Conservation (phyloP, 495 filamentous ascomycete species). For the Aspergillus nidulans region DNA sequence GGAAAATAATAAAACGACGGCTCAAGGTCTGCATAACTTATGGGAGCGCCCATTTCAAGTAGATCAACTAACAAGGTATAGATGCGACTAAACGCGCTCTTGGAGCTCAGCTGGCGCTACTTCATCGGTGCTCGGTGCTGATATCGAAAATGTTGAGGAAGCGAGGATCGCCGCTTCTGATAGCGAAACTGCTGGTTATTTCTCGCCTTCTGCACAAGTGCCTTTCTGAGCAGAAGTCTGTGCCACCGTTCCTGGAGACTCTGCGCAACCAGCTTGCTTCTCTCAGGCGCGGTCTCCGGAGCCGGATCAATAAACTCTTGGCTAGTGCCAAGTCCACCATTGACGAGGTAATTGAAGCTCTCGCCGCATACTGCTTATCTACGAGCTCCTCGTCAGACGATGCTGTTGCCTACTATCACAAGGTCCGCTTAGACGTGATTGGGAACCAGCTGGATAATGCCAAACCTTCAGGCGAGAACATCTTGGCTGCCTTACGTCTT, state of each 20-base stretch:
- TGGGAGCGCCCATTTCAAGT: neutral
- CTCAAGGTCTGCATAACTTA: constrained; percentile 37
- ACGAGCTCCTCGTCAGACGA: constrained; percentile 80
- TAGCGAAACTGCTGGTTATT: constrained; percentile 78
- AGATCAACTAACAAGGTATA: constrained; percentile 33
- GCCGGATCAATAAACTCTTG: constrained; percentile 64
- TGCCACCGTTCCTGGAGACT: constrained; percentile 55
- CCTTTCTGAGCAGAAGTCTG: constrained; percentile 48
- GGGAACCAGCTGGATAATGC: constrained; percentile 47
- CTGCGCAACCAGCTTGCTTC: constrained; percentile 57
- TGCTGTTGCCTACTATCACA: constrained; percentile 75
- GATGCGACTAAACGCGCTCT: constrained; percentile 52
- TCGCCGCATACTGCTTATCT: constrained; percentile 78
- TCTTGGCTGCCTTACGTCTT: constrained; percentile 60
- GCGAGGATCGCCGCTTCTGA: constrained; percentile 57
- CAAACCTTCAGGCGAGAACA: constrained; percentile 36
- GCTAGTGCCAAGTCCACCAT: constrained; percentile 44
- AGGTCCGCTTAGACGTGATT: constrained; percentile 65
- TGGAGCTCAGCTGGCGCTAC: constrained; percentile 57
- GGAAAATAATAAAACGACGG: constrained; percentile 39
- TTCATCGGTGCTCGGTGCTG: constrained; percentile 54
- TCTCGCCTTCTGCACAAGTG: constrained; percentile 66
- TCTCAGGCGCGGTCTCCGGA: constrained; percentile 56
- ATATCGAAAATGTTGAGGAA: constrained; percentile 54
- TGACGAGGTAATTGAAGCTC: constrained; percentile 58